A percentile compares a stretch with the other conserved stretches of the same genome.
These are phyloP conservation scores for Ganoderma resinaceum DNA, from an alignment of 1,284 basidiomycete species.

Conservation along the genomic window DNA sequence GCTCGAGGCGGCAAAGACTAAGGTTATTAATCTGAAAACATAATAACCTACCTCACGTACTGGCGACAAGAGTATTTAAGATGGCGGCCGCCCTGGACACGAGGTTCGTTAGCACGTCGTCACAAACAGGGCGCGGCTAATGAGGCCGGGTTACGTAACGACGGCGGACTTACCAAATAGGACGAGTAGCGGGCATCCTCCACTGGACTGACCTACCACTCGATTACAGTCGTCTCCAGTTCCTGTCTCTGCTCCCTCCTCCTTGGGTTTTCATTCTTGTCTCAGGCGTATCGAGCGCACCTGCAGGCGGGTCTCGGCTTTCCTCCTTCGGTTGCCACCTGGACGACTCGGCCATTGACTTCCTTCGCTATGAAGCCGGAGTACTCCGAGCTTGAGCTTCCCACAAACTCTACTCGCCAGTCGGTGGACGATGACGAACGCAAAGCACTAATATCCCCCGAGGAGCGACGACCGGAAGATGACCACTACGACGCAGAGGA, in stretches of 20 bases:
- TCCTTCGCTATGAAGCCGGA: conserved; percentile 17
- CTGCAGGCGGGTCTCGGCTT: neutral
- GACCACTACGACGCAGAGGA: conserved; percentile 33
- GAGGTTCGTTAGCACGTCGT: too few relatives aligned
- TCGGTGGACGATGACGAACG: conserved; percentile 44
- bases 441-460: conserved; percentile 48
- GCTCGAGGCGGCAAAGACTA: too few relatives aligned
- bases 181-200: too few relatives aligned
- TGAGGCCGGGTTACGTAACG: too few relatives aligned
- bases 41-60: too few relatives aligned
- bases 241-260: neutral
- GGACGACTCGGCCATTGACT: neutral
- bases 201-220: neutral
- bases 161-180: too few relatives aligned
- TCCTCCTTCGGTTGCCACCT: neutral
- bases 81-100: too few relatives aligned
- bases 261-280: neutral
- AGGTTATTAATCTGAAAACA: too few relatives aligned
- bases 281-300: neutral
- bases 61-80: too few relatives aligned
- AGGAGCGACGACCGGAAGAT: conserved; percentile 26
- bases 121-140: too few relatives aligned
- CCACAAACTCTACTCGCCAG: conserved; percentile 11
- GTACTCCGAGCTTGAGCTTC: conserved; percentile 16
- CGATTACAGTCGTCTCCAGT: neutral